Evolutionary conservation across 192 early-diverging fungal species (phyloP).

Genomic region (Irineochytrium annulatum): DNA sequence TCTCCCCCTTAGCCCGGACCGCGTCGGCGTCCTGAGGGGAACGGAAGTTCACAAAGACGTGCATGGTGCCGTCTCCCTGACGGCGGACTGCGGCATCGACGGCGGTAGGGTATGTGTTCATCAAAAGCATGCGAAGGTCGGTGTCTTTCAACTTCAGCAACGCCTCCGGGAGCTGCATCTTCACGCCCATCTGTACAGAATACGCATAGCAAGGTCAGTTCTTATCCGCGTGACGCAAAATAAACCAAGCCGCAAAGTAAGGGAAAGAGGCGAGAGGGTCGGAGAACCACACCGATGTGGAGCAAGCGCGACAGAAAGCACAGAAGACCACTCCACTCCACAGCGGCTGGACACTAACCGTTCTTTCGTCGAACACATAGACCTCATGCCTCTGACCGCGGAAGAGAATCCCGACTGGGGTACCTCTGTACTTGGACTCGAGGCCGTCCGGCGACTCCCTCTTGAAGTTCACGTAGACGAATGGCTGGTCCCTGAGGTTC

Average conservation of each 20-base stretch:
- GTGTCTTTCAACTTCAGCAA: background rate
- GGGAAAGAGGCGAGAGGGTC: background rate
- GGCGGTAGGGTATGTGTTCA: constrained; percentile 1
- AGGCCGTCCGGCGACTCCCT: background rate
- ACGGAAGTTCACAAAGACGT: constrained; percentile 6
- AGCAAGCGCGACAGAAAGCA: background rate
- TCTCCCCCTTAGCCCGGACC: background rate
- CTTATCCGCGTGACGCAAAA: background rate
- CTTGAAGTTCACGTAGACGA: constrained; percentile 9
- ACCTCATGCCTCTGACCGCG: constrained; percentile 2
- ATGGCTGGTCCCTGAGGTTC: background rate
- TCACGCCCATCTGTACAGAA: constrained; percentile 6
- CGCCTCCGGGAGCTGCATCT: constrained; percentile 3
- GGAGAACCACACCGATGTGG: background rate
- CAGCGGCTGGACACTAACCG: background rate
- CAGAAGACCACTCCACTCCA: background rate
- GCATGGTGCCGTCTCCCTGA: background rate
- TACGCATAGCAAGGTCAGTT: no score
- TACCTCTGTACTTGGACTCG: background rate
- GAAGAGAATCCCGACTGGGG: background rate
- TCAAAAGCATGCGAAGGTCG: background rate
- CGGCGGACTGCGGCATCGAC: constrained; percentile 3
- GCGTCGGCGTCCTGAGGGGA: constrained; percentile 1
- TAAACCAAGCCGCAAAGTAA: background rate
- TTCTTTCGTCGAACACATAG: background rate